These are phyloP conservation scores for Bacidia rubella DNA, from an alignment of 495 filamentous ascomycete species.

Conservation along the genomic window DNA sequence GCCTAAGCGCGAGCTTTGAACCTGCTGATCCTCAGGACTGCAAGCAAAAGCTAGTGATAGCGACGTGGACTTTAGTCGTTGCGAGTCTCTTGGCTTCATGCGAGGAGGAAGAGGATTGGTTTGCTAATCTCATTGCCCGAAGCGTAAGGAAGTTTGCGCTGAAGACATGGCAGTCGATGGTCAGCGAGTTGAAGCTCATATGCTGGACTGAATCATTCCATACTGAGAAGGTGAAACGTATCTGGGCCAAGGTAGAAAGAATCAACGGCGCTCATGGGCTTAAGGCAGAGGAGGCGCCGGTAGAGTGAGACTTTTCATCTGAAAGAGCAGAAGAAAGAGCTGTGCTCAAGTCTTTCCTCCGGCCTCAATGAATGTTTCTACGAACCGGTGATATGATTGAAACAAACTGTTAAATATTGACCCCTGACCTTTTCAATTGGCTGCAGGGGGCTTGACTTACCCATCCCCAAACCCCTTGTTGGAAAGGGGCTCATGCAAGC, in stretches of 20 bases:
- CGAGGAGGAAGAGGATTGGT: background rate
- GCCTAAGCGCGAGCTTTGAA: too few relatives aligned
- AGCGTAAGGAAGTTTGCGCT: background rate
- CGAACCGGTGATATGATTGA: too few relatives aligned
- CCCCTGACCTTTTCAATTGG: too few relatives aligned
- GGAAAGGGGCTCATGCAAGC: background rate
- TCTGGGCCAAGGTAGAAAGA: background rate
- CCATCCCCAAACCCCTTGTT: too few relatives aligned
- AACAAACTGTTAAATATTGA: too few relatives aligned
- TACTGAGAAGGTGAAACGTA: background rate
- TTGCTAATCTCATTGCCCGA: background rate
- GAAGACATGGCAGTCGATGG: background rate
- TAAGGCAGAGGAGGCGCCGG: background rate
- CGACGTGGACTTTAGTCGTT: background rate
- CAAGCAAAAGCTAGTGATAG: background rate
- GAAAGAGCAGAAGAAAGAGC: background rate
- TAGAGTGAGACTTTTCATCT: background rate
- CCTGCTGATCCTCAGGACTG: background rate
- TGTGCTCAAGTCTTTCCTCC: background rate
- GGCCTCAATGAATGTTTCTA: too few relatives aligned
- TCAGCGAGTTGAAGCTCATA: background rate
- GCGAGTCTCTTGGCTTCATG: background rate
- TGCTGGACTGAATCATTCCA: background rate
- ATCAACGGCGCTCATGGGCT: background rate
- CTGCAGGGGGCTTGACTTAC: too few relatives aligned